phyloP scores from a whole-genome alignment of 345 rosid genomes.

The Bretschneidera sinensis region DNA sequence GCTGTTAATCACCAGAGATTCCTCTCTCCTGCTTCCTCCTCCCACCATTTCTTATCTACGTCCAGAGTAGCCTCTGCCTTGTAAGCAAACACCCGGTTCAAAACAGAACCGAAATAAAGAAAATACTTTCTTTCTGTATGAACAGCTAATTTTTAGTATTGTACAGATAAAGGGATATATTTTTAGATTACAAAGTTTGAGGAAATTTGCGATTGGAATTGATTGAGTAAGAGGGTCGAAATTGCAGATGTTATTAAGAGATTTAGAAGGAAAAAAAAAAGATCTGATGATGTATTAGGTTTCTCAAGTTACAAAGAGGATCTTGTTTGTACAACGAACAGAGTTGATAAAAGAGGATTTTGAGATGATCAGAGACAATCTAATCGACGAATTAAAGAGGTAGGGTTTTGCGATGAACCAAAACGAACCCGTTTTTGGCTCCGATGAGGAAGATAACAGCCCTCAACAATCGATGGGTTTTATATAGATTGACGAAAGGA shows the following conservation, averaged over 20 bases:
- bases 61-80: not conserved
- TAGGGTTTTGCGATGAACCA: not conserved
- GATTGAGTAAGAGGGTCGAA: too few species aligned
- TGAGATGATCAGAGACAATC: not conserved
- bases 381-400: not conserved
- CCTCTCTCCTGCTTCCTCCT: conserved; percentile 48
- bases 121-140: too few species aligned
- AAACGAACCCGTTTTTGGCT: not conserved
- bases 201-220: not conserved
- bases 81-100: not conserved
- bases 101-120: not conserved
- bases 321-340: not conserved
- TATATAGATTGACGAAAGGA: too few species aligned
- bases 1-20: conserved; percentile 44
- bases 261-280: not conserved
- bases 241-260: too few species aligned
- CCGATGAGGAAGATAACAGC: not conserved
- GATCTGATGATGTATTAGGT: not conserved
- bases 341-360: not conserved
- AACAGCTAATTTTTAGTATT: too few species aligned
- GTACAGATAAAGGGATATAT: not conserved
- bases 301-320: not conserved
- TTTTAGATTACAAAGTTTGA: too few species aligned
- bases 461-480: not conserved
- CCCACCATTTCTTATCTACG: conserved; percentile 37